Conservation (phyloP, 2,329 filamentous ascomycete genomes). For the Cercospora sp. region DNA sequence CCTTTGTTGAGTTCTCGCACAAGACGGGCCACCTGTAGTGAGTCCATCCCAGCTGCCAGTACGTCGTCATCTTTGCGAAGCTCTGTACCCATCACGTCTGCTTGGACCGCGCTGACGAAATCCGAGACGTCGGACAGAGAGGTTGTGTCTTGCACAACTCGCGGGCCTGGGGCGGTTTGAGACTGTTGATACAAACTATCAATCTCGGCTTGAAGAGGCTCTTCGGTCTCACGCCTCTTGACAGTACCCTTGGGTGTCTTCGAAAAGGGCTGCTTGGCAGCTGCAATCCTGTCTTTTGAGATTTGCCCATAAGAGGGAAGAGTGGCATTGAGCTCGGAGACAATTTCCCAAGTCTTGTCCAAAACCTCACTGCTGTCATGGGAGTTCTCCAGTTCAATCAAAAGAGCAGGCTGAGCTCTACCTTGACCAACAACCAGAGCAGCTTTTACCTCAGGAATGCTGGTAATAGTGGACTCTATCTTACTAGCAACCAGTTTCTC, state of each 20-base stretch:
- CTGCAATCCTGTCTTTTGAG: background rate
- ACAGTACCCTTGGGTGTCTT: conserved; percentile 2
- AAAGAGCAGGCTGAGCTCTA: conserved; percentile 2
- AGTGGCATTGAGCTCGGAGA: background rate
- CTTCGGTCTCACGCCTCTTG: conserved; percentile 2
- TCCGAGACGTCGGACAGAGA: background rate
- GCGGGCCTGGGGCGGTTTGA: background rate
- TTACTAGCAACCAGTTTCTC: conserved; percentile 7
- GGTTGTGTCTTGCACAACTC: background rate
- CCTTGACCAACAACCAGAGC: conserved; percentile 11
- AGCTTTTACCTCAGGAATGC: background rate
- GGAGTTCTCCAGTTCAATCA: background rate
- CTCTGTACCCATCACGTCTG: background rate
- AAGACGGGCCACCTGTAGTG: conserved; percentile 44
- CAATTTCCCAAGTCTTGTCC: background rate
- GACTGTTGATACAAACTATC: background rate
- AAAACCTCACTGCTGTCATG: too few species aligned
- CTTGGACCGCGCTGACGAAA: background rate
- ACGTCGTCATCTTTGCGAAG: conserved; percentile 16
- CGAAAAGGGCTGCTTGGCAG: background rate
- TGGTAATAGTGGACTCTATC: background rate
- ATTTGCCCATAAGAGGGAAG: background rate
- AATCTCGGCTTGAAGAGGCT: background rate
- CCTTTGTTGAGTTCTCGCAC: conserved; percentile 6
- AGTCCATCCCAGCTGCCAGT: conserved; percentile 18